These are phyloP conservation scores for Wickerhamiella spandovensis DNA, from an alignment of 805 yeast species.

Conservation along the genomic window DNA sequence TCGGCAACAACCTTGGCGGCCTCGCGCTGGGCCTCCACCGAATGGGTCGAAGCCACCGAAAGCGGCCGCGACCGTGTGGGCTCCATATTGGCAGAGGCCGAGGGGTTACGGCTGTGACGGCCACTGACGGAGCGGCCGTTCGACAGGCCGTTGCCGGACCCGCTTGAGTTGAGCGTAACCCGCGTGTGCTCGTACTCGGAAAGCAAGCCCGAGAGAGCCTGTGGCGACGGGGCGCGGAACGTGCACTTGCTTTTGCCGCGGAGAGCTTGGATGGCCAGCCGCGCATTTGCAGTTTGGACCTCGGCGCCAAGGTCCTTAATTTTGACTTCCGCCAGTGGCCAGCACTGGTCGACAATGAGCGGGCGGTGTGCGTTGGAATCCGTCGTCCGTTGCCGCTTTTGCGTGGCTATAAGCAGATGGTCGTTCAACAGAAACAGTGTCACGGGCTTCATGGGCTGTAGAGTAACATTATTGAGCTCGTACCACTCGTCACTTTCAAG, in stretches of 20 bases:
- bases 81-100: constrained; percentile 39
- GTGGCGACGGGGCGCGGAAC: constrained; percentile 9
- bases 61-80: constrained; percentile 30
- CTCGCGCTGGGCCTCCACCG: constrained; percentile 34
- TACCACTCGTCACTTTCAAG: constrained; percentile 76
- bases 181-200: neutral
- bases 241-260: constrained; percentile 32
- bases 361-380: constrained; percentile 25
- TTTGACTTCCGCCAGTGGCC: constrained; percentile 50
- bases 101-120: constrained; percentile 5
- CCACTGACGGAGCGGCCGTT: neutral
- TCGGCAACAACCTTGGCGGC: constrained; percentile 56
- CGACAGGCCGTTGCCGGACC: neutral
- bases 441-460: constrained; percentile 64
- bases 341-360: constrained; percentile 61
- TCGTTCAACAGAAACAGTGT: constrained; percentile 72
- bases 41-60: constrained; percentile 20
- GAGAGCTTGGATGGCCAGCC: constrained; percentile 31
- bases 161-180: neutral
- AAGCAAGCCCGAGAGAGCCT: neutral
- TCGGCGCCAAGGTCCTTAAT: constrained; percentile 30
- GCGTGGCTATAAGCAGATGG: constrained; percentile 57
- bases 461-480: constrained; percentile 73
- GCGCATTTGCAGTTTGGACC: constrained; percentile 10
- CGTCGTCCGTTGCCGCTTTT: constrained; percentile 29